Evolutionary conservation across 768 basidiomycete species (phyloP).

Genomic region (Gloeopeniophorella convolvens): DNA sequence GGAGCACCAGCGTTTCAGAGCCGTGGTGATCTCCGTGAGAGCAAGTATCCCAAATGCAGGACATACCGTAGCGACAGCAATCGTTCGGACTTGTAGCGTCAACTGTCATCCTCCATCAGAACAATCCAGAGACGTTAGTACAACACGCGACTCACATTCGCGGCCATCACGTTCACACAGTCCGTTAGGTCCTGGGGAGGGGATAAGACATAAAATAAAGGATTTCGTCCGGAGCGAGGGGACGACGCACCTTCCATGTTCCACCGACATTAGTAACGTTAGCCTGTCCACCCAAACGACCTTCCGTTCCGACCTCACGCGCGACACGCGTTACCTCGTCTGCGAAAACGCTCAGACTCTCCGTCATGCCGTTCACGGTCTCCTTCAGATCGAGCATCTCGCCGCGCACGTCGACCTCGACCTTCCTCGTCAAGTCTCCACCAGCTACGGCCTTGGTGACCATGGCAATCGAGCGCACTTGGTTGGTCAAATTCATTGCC

Average conservation of each 20-base stretch:
- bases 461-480: conserved; percentile 87
- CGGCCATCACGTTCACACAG: conserved; percentile 94
- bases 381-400: conserved; percentile 88
- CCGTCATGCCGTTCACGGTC: conserved; percentile 96
- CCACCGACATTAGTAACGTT: conserved; percentile 91
- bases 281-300: conserved; percentile 89
- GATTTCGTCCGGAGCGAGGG: not conserved
- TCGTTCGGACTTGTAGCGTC: conserved; percentile 89
- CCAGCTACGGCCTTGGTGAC: conserved; percentile 94
- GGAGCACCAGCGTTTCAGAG: not conserved
- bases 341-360: conserved; percentile 76
- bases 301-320: conserved; percentile 95
- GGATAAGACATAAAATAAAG: not conserved
- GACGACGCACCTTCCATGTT: conserved; percentile 74
- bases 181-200: conserved; percentile 70
- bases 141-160: conserved; percentile 52
- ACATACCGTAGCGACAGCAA: conserved; percentile 85
- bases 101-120: conserved; percentile 39
- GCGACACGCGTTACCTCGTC: conserved; percentile 85
- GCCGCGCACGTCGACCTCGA: conserved; percentile 85
- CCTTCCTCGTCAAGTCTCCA: conserved; percentile 91
- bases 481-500: conserved; percentile 87
- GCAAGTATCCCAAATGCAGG: not conserved
- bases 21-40: conserved; percentile 1
- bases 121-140: not conserved